Percentiles rank a stretch among this genome's conserved stretches.
Conservation (phyloP, 441 rosid genomes). For the Macaranga tanarius region DNA sequence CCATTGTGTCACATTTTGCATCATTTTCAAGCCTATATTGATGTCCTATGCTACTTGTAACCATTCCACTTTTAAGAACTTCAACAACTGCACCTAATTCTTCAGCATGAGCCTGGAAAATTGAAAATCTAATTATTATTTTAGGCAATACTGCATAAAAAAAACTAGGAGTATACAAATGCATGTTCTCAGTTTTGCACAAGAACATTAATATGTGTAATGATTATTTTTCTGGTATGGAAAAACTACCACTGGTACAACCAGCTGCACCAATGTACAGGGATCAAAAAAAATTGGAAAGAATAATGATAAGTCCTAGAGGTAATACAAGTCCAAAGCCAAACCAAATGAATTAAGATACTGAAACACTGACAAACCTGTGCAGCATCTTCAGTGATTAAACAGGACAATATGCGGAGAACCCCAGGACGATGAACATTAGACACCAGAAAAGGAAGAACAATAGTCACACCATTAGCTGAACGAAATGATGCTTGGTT, state of each 20-base stretch:
- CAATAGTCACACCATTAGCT: slow-evolving; percentile 77
- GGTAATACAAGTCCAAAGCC: slow-evolving; percentile 15
- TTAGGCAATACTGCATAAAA: slow-evolving; percentile 10
- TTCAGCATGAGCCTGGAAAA: slow-evolving; percentile 84
- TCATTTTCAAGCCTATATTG: slow-evolving; percentile 89
- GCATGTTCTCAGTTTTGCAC: background rate
- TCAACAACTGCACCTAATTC: slow-evolving; percentile 92
- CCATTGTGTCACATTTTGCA: slow-evolving; percentile 99
- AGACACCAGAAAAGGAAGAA: slow-evolving; percentile 92
- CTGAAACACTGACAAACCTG: slow-evolving; percentile 59
- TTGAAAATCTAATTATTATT: slow-evolving; percentile 18
- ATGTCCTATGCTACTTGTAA: slow-evolving; percentile 83
- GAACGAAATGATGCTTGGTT: slow-evolving; percentile 90
- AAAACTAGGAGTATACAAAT: background rate
- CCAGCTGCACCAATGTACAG: background rate
- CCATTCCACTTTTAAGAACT: slow-evolving; percentile 99
- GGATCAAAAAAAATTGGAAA: background rate
- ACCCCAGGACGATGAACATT: slow-evolving; percentile 89
- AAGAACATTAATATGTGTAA: slow-evolving; percentile 7
- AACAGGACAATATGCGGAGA: slow-evolving; percentile 88
- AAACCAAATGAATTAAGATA: slow-evolving; percentile 16
- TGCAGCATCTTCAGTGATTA: slow-evolving; percentile 83
- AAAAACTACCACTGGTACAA: background rate
- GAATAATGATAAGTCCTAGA: slow-evolving; percentile 10
- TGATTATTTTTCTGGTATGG: background rate